Conservation (phyloP, 2,329 filamentous ascomycete species). For the Neofusicoccum sp. region DNA sequence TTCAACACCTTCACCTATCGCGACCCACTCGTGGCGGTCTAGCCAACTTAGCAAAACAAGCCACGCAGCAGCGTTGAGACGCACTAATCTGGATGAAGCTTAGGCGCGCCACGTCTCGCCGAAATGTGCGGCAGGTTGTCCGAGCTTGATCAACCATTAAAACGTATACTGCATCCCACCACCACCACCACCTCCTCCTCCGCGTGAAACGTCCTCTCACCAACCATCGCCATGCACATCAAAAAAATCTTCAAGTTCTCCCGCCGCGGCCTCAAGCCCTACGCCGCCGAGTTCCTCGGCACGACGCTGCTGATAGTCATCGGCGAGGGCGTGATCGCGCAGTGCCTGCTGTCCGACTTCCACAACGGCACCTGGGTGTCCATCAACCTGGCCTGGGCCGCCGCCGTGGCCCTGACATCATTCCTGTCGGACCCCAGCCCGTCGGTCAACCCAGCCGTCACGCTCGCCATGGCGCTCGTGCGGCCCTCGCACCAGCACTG, state of each 20-base stretch:
- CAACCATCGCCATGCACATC: neutral
- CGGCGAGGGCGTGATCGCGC: constrained; percentile 49
- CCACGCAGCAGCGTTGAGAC: neutral
- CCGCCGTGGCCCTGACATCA: constrained; percentile 50
- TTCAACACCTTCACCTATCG: neutral
- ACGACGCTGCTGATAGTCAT: constrained; percentile 47
- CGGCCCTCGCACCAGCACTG: constrained; percentile 63
- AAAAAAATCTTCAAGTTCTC: neutral
- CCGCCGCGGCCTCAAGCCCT: constrained; percentile 9
- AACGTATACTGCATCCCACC: neutral
- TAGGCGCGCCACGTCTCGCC: neutral
- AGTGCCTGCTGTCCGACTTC: constrained; percentile 45
- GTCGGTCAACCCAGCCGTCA: constrained; percentile 66
- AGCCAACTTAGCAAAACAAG: constrained; percentile 1
- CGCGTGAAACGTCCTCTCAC: neutral
- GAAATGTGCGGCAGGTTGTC: neutral
- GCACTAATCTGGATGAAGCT: constrained; percentile 2
- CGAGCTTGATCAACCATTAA: constrained; percentile 4
- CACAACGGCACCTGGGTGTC: constrained; percentile 46
- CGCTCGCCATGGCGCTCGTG: constrained; percentile 68
- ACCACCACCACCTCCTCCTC: neutral
- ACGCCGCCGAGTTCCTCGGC: constrained; percentile 46
- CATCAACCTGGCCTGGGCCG: constrained; percentile 38
- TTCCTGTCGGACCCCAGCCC: constrained; percentile 67
- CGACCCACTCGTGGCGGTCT: constrained; percentile 11